Evolutionary conservation across 2,329 filamentous ascomycete species (phyloP), one percentile per base, ranked within the genome.

Genomic region (Colletotrichum sp.): DNA sequence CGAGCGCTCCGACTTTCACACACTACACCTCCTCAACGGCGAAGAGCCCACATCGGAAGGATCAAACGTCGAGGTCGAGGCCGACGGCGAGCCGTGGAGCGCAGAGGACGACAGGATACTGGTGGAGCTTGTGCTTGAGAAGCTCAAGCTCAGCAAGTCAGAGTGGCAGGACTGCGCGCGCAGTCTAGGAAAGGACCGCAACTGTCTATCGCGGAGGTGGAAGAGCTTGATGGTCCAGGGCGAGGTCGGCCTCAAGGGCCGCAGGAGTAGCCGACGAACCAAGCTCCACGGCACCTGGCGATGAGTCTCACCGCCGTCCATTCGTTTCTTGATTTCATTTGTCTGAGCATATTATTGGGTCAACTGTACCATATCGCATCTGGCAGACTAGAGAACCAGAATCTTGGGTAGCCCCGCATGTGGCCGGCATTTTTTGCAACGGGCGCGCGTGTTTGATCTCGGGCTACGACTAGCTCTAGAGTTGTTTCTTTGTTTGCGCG

Each of bases 151-250:
- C 26, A 89, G 89, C 79, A 93, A 91, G 83, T 87, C 88, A 67
- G 92, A 94, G 74, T 93, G 92, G 92, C 90, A 93, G 75, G 92
- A 94, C 81, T 93, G 92, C 82, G 92, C 92, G 58, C 87, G 91
- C 75, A 92, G 87, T 78, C 85, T 94, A 9, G 92, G 92, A 77
- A 91, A 89, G 79, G 91, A 93, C 83, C 86, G 90, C 67, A 85
- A 87, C 74, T 90, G 87, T 75, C 86, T 93, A 61, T 89, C 89
- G 57, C 86, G 88, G 67, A 85, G 92, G 79, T 94, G 92, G 92
- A 92, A 90, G 86, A 92, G 88, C 72, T 84, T 94, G 43, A 88
- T 93, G 83, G 83, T 87, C 58, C 86, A 86, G 75, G 92, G 91
- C 69, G 90, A 93, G 32, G 86, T 93, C 26, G 91, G 91, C 10